A percentile compares a stretch with the other conserved stretches of the same genome.
Evolutionary conservation across 2,329 filamentous ascomycete genomes (phyloP).

Genomic region (Xylaria sp.): DNA sequence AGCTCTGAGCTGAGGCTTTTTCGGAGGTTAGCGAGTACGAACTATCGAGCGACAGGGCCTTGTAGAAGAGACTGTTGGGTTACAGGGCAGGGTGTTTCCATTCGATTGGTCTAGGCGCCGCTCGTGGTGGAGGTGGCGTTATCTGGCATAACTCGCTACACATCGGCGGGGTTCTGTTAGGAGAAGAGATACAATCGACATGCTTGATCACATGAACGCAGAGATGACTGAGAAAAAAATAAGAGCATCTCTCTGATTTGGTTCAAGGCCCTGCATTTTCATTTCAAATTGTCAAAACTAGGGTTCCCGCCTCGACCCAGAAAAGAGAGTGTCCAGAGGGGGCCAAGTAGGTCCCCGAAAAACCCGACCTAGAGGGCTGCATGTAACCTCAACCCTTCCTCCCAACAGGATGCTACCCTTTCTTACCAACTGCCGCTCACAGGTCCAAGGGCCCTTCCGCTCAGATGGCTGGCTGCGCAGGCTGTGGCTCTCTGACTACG

Average conservation of each 20-base stretch:
- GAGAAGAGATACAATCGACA: neutral
- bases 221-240: neutral
- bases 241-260: neutral
- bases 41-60: neutral
- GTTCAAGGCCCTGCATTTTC: neutral
- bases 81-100: neutral
- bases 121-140: neutral
- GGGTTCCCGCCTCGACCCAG: neutral
- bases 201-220: neutral
- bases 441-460: neutral
- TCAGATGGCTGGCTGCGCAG: neutral
- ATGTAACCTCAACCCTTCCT: conserved; percentile 19
- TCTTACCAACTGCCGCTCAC: neutral
- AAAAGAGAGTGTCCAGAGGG: neutral
- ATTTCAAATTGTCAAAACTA: neutral
- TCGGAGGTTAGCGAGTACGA: no score
- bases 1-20: no score
- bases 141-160: neutral
- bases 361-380: conserved; percentile 21
- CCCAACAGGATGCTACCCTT: conserved; percentile 9
- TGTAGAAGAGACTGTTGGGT: neutral
- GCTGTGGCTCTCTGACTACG: neutral
- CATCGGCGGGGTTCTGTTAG: neutral
- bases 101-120: neutral
- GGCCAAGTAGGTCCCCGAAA: neutral